Evolutionary conservation across 1,139 yeast species (phyloP), one percentile per base, ranked within the genome.

Genomic region (Kodamaea ohmeri): DNA sequence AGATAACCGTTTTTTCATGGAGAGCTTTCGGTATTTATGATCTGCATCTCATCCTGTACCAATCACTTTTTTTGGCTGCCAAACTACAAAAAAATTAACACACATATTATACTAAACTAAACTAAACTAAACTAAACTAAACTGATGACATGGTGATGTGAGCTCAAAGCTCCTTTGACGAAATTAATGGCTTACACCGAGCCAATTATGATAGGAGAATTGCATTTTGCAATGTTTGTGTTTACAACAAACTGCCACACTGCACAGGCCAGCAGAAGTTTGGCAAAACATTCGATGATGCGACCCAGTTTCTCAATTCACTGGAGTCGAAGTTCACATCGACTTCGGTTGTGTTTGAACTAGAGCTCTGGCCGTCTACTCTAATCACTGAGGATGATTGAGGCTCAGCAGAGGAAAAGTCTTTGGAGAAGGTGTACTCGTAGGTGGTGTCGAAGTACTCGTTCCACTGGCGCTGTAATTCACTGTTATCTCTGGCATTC

Each of bases 251-350:
- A 12, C 4, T 12, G 26, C 19, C 19, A 14, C 34, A 31, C 15
- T 21, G 25, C 34, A 37, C 34, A 8, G 48, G 40, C 63, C 63
- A 58, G 47, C 63, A 58, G 55, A 53, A 58, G 56, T 57, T 58
- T 42, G 63, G 62, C 44, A 58, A 58, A 34, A 54, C 46, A 36
- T 48, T 51, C 30, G 50, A 33, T 32, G 48, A 41, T 15, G 50
- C 46, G 36, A 45, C 45, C 44, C 57, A 42, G 25, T 46, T 47
- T 32, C 45, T 46, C 35, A 55, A 45, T 16, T 49, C 41, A 26
- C 51, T 45, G 25, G 37, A 35, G 25, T 55, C 54, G 32, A 48
- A 39, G 35, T 42, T 31, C 36, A 52, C 44, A 38, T 47, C 49
- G 16, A 28, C 35, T 27, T 24, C 28, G 14, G 37, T 28, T 29